Conservation (phyloP, 2,329 filamentous ascomycete species). For the Hypoxylon sp. region DNA sequence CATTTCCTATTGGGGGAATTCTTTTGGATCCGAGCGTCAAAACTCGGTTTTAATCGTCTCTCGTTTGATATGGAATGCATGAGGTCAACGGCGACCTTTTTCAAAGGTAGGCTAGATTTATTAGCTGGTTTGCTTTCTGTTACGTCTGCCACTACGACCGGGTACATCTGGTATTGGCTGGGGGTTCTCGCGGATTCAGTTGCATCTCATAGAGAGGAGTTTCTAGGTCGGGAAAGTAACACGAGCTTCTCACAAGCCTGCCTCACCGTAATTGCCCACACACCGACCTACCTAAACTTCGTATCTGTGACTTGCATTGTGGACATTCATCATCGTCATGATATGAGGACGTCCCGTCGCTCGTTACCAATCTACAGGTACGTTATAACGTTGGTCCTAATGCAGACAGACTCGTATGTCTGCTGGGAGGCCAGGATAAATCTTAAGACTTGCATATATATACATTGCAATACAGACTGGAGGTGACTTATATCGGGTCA, state of each 20-base stretch:
- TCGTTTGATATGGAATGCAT: constrained; percentile 40
- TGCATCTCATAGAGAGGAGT: constrained; percentile 47
- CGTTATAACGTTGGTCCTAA: constrained; percentile 23
- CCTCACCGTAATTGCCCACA: constrained; percentile 48
- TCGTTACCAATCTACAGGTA: constrained; percentile 18
- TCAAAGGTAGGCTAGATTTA: constrained; percentile 44
- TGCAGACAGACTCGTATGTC: constrained; percentile 10
- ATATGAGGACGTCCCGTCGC: constrained; percentile 19
- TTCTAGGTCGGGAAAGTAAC: constrained; percentile 49
- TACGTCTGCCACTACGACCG: constrained; percentile 36
- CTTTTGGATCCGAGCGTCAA: constrained; percentile 31
- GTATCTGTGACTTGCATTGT: constrained; percentile 45
- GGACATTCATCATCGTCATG: constrained; percentile 23
- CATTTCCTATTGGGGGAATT: constrained; percentile 42
- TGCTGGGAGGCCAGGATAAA: constrained; percentile 18
- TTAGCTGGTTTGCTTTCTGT: constrained; percentile 40
- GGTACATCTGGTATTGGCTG: constrained; percentile 46
- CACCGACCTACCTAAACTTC: constrained; percentile 43
- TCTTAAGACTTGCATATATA: constrained; percentile 11
- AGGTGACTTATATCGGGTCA: constrained; percentile 1
- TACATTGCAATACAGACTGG: constrained; percentile 5
- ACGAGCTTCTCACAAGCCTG: constrained; percentile 50
- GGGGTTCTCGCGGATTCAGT: constrained; percentile 46
- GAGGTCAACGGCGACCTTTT: constrained; percentile 33
- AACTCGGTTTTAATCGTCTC: constrained; percentile 39